phyloP scores from a whole-genome alignment of 2,329 filamentous ascomycete genomes.

The Raffaelea ambrosiae region DNA sequence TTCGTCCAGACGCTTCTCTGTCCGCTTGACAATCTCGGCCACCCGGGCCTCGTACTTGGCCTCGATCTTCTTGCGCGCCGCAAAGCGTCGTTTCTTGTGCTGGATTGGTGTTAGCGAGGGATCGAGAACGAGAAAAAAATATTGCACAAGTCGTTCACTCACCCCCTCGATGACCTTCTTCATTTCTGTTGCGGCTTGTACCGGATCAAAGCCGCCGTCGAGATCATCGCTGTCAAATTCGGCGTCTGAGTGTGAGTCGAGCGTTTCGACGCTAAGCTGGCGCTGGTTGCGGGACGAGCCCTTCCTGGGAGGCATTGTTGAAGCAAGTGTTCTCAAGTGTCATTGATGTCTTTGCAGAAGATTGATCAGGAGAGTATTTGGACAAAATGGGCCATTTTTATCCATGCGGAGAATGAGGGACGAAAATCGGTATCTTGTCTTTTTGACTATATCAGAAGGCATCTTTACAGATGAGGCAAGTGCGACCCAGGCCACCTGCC shows the following conservation, averaged over 20 bases:
- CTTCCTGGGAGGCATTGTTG: no score
- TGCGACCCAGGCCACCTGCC: not conserved
- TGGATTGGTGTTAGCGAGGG: conserved; percentile 1
- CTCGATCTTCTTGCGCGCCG: conserved; percentile 14
- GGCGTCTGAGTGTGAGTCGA: not conserved
- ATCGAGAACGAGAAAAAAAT: not conserved
- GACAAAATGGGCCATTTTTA: no score
- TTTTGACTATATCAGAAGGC: no score
- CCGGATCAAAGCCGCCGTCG: conserved; percentile 7
- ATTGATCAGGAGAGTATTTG: no score
- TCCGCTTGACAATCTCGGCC: conserved; percentile 12
- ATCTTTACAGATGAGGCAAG: not conserved
- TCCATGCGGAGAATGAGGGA: no score
- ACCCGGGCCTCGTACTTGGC: conserved; percentile 11
- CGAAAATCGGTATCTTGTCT: no score
- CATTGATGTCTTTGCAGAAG: no score
- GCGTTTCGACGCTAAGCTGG: not conserved
- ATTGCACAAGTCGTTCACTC: not conserved
- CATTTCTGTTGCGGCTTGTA: conserved; percentile 11
- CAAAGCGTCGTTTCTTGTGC: conserved; percentile 14
- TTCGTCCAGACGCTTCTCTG: conserved; percentile 11
- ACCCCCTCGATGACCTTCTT: conserved; percentile 12
- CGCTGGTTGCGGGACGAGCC: not conserved
- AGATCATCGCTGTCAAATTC: conserved; percentile 5
- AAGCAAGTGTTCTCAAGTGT: no score